Conservation (phyloP, 2,329 filamentous ascomycete species). For the Pseudogymnoascus sp. region DNA sequence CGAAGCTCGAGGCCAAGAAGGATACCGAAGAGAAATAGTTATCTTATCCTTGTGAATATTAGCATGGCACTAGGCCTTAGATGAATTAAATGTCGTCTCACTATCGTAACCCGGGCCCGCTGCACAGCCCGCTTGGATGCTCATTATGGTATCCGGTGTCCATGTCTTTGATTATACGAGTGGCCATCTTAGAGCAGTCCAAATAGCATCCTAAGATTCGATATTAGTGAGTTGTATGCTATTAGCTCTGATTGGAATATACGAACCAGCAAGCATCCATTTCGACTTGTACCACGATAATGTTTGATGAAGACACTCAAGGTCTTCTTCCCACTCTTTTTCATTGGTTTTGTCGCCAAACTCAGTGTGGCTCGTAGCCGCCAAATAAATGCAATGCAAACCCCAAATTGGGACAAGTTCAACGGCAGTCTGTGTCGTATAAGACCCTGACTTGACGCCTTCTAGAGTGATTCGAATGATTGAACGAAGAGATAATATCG, state of each 20-base stretch:
- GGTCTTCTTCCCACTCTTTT: neutral
- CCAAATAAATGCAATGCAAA: slow-evolving; percentile 2
- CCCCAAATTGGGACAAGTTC: slow-evolving; percentile 4
- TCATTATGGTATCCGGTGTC: neutral
- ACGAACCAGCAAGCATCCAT: slow-evolving; percentile 4
- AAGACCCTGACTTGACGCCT: neutral
- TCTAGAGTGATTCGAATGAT: neutral
- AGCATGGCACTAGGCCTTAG: neutral
- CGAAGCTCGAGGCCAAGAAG: neutral
- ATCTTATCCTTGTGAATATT: neutral
- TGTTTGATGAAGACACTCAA: neutral
- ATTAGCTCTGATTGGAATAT: neutral
- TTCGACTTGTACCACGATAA: neutral
- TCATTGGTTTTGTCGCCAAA: neutral
- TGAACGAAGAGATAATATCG: neutral
- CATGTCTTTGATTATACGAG: neutral
- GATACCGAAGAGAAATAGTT: neutral
- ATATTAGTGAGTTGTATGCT: neutral
- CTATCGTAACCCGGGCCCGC: neutral
- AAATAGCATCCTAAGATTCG: neutral
- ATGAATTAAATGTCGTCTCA: neutral
- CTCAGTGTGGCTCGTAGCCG: neutral
- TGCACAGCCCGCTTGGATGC: neutral
- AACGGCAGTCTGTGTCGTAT: neutral
- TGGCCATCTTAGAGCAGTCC: neutral